A percentile compares a stretch with the other conserved stretches of the same genome.
Conservation (phyloP, 768 basidiomycete genomes). For the Podaxis sp. region DNA sequence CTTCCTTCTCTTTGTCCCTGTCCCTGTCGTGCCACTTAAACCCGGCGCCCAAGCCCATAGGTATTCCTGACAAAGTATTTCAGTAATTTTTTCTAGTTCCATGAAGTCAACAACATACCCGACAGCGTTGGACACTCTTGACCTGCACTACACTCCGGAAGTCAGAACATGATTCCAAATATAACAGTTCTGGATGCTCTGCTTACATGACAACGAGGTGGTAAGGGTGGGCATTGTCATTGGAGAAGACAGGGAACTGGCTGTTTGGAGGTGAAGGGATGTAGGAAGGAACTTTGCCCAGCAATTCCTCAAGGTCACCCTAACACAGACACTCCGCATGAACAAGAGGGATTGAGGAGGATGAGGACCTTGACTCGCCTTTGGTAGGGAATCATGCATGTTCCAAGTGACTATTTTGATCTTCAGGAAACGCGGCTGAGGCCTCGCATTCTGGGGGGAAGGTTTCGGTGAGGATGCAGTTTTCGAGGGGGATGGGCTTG, state of each 20-base stretch:
- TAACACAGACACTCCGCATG: constrained; percentile 26
- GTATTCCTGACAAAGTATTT: constrained; percentile 52
- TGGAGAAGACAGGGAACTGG: constrained; percentile 46
- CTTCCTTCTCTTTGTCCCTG: constrained; percentile 21
- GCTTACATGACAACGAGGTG: constrained; percentile 79
- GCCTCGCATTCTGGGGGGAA: not conserved
- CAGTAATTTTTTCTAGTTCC: not conserved
- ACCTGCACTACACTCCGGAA: constrained; percentile 40
- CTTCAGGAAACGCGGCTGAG: constrained; percentile 42
- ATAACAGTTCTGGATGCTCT: not conserved
- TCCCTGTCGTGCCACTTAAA: constrained; percentile 51
- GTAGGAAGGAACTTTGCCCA: constrained; percentile 59
- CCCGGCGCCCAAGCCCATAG: constrained; percentile 76
- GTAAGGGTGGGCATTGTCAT: constrained; percentile 63
- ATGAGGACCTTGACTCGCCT: constrained; percentile 38
- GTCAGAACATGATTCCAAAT: constrained; percentile 11
- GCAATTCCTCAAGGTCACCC: constrained; percentile 73
- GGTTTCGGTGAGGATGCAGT: not conserved
- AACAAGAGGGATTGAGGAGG: not conserved
- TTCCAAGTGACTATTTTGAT: constrained; percentile 78
- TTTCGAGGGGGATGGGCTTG: constrained; percentile 3
- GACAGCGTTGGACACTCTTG: constrained; percentile 84
- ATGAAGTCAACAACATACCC: constrained; percentile 37
- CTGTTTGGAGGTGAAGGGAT: constrained; percentile 26
- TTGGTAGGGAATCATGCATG: constrained; percentile 82